A percentile compares a stretch with the other conserved stretches of the same genome.
These are phyloP conservation scores for Pontederia paniculata DNA, from an alignment of 176 grass and related monocot species.

Conservation along the genomic window DNA sequence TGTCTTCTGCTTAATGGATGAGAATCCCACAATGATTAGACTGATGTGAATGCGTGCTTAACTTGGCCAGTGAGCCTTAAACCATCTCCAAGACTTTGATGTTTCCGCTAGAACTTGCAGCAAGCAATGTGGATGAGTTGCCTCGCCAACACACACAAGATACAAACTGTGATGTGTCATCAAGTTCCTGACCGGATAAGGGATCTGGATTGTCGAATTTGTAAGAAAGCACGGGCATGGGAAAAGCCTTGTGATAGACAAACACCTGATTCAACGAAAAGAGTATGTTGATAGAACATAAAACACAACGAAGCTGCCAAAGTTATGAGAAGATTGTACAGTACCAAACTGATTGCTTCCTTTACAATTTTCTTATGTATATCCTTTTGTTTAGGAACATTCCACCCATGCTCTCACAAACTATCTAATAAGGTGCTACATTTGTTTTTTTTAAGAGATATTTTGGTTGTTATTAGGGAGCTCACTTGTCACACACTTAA, in stretches of 20 bases:
- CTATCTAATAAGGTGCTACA: no score
- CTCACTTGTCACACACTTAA: no score
- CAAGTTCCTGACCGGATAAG: slow-evolving; percentile 78
- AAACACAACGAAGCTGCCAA: no score
- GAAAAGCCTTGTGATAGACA: slow-evolving; percentile 88
- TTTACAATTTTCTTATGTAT: neutral
- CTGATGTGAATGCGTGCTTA: neutral
- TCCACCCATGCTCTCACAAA: no score
- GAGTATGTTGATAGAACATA: no score
- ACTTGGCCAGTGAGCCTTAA: neutral
- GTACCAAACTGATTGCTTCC: neutral
- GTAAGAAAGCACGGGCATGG: slow-evolving; percentile 85
- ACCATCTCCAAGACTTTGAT: slow-evolving; percentile 96
- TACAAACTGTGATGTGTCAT: slow-evolving; percentile 79
- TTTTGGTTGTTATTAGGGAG: no score
- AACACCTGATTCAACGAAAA: slow-evolving; percentile 59
- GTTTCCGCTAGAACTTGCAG: slow-evolving; percentile 82
- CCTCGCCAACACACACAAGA: slow-evolving; percentile 91
- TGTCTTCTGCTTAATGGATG: neutral
- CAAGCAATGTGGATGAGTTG: slow-evolving; percentile 67
- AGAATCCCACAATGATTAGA: neutral
- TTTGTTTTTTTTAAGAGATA: no score
- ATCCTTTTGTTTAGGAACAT: no score
- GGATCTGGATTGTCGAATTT: slow-evolving; percentile 78
- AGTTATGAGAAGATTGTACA: neutral